A percentile compares a stretch with the other conserved stretches of the same genome.
Conservation (phyloP, 2,329 filamentous ascomycete species). For the Nigrograna mackinnonii region DNA sequence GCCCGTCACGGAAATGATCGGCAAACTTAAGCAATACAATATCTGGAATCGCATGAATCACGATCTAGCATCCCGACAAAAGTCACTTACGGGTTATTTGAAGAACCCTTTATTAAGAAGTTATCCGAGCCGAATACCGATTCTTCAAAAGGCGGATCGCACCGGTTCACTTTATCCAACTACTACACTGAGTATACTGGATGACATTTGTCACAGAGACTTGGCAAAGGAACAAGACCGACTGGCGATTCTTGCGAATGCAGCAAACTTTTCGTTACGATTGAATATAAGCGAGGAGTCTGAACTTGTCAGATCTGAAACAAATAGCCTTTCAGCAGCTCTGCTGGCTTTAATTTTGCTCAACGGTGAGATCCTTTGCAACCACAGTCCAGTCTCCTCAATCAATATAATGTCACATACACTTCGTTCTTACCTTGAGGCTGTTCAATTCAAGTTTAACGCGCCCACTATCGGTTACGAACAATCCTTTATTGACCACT, state of each 20-base stretch:
- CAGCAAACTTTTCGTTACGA: not conserved
- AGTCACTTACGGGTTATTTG: not conserved
- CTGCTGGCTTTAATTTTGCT: not conserved
- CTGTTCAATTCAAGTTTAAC: not conserved
- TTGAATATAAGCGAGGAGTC: not conserved
- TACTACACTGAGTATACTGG: not conserved
- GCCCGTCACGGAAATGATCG: slow-evolving; percentile 13
- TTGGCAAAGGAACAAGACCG: not conserved
- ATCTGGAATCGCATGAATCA: too few relatives aligned
- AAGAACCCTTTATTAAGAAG: too few relatives aligned
- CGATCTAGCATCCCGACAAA: too few relatives aligned
- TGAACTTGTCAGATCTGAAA: not conserved
- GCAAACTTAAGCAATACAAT: not conserved
- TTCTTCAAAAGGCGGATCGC: not conserved
- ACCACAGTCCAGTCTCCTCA: not conserved
- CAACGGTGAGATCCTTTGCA: not conserved
- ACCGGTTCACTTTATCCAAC: not conserved
- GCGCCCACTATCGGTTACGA: not conserved
- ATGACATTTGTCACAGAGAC: not conserved
- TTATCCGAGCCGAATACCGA: too few relatives aligned
- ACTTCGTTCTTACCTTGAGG: not conserved
- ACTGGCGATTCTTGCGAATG: not conserved
- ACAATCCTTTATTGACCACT: not conserved
- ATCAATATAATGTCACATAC: not conserved
- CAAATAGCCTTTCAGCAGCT: not conserved